phyloP scores from a whole-genome alignment of 2,329 filamentous ascomycete genomes.

The Penicillium nordicum region DNA sequence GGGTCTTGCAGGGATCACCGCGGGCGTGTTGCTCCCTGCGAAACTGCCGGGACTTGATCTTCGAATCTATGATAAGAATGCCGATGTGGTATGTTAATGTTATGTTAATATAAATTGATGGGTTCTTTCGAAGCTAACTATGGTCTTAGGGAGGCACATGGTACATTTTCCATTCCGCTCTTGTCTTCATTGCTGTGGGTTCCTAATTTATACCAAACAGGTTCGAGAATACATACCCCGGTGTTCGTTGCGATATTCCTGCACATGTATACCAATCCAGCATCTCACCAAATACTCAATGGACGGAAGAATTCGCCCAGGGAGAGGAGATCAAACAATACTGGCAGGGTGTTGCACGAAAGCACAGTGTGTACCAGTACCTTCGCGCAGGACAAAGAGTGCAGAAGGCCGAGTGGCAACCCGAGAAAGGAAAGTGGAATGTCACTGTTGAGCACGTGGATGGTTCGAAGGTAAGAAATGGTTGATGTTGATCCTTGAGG shows the following conservation, averaged over 20 bases:
- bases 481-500: background rate
- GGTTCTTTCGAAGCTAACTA: background rate
- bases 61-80: slow-evolving; percentile 66
- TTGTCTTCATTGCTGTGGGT: background rate
- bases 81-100: slow-evolving; percentile 55
- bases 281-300: slow-evolving; percentile 65
- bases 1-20: slow-evolving; percentile 60
- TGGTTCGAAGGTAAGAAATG: slow-evolving; percentile 19
- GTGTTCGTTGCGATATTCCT: slow-evolving; percentile 66
- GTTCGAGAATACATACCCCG: slow-evolving; percentile 56
- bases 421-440: slow-evolving; percentile 53
- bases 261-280: slow-evolving; percentile 68
- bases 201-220: slow-evolving; percentile 18
- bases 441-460: slow-evolving; percentile 43
- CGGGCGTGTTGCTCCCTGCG: slow-evolving; percentile 62
- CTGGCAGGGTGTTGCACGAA: slow-evolving; percentile 60
- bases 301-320: slow-evolving; percentile 65
- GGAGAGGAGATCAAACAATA: slow-evolving; percentile 66
- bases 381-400: slow-evolving; percentile 57
- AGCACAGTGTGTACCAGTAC: slow-evolving; percentile 62
- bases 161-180: slow-evolving; percentile 18
- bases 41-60: slow-evolving; percentile 67
- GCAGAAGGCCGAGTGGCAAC: slow-evolving; percentile 55
- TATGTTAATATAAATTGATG: slow-evolving; percentile 38
- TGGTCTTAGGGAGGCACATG: slow-evolving; percentile 45